Conservation (phyloP, 1,284 basidiomycete genomes). For the Irpex lacteus region DNA sequence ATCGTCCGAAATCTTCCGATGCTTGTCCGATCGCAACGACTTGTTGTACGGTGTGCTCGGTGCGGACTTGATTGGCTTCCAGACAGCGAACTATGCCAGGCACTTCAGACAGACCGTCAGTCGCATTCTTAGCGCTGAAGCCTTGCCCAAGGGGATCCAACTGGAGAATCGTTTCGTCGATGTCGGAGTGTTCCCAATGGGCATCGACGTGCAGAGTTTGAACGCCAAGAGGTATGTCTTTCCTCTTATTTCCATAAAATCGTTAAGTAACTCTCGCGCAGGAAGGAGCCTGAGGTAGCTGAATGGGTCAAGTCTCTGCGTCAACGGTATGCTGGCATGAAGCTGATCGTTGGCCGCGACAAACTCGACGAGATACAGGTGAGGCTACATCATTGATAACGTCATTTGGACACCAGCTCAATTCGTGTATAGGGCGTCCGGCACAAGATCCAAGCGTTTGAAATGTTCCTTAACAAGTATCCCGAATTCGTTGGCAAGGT, state of each 20-base stretch:
- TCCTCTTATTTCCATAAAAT: neutral
- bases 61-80: constrained; percentile 76
- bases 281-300: constrained; percentile 73
- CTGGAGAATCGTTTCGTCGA: constrained; percentile 68
- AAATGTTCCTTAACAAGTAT: constrained; percentile 77
- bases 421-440: constrained; percentile 54
- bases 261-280: constrained; percentile 23
- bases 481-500: constrained; percentile 79
- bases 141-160: constrained; percentile 82
- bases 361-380: constrained; percentile 85
- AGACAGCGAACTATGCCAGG: constrained; percentile 78
- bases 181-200: constrained; percentile 87
- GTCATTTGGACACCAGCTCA: neutral
- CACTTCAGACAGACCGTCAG: constrained; percentile 84
- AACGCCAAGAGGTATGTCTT: constrained; percentile 60
- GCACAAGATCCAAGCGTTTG: constrained; percentile 83
- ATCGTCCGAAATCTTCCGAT: constrained; percentile 85
- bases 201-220: constrained; percentile 77
- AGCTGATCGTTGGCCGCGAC: constrained; percentile 84
- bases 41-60: constrained; percentile 76
- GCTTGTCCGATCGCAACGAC: constrained; percentile 65
- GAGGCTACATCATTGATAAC: constrained; percentile 7
- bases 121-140: constrained; percentile 78
- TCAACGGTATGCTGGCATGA: constrained; percentile 81
- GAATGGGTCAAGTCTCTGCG: constrained; percentile 79